These are phyloP conservation scores for Remersonia thermophila DNA, from an alignment of 2,329 filamentous ascomycete species.

Conservation along the genomic window DNA sequence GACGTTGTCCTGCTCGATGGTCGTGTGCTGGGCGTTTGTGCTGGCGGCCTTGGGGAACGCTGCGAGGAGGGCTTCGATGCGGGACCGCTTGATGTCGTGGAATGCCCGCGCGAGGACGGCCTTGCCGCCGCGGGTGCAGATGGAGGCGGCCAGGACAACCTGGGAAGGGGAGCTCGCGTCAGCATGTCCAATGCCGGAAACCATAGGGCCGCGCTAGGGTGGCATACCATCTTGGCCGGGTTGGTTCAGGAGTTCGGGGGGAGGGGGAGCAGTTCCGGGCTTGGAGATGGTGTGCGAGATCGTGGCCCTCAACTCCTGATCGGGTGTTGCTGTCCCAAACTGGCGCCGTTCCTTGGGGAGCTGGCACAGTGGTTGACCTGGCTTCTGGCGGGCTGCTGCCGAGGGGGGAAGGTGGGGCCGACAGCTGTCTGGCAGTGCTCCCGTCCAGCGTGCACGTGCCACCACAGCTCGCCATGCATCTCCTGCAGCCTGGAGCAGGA, in stretches of 20 bases:
- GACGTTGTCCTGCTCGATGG: conserved; percentile 97
- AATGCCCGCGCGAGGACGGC: conserved; percentile 96
- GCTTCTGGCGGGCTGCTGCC: conserved; percentile 8
- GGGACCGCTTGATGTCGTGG: conserved; percentile 90
- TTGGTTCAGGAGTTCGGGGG: conserved; percentile 6
- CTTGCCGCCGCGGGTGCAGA: conserved; percentile 97
- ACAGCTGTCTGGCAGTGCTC: conserved; percentile 10
- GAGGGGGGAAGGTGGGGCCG: conserved; percentile 13
- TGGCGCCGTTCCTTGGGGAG: conserved; percentile 6
- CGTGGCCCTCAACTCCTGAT: conserved; percentile 9
- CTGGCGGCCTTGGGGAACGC: conserved; percentile 97
- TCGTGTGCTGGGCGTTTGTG: conserved; percentile 92
- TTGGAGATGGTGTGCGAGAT: not conserved
- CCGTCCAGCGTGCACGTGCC: not conserved
- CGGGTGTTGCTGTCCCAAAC: not conserved
- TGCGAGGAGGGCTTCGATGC: conserved; percentile 90
- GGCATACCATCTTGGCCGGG: conserved; percentile 28
- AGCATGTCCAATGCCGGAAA: conserved; percentile 2
- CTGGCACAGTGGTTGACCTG: conserved; percentile 15
- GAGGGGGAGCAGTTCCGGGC: conserved; percentile 5
- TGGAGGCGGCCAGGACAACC: conserved; percentile 97
- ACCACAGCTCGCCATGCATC: too few species aligned
- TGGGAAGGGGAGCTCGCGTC: conserved; percentile 26
- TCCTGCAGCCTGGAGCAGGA: not conserved
- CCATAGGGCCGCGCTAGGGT: not conserved